Evolutionary conservation across 805 yeast genomes (phyloP), one percentile per base, ranked within the genome.

Genomic region (Cyberlindnera saturnus): DNA sequence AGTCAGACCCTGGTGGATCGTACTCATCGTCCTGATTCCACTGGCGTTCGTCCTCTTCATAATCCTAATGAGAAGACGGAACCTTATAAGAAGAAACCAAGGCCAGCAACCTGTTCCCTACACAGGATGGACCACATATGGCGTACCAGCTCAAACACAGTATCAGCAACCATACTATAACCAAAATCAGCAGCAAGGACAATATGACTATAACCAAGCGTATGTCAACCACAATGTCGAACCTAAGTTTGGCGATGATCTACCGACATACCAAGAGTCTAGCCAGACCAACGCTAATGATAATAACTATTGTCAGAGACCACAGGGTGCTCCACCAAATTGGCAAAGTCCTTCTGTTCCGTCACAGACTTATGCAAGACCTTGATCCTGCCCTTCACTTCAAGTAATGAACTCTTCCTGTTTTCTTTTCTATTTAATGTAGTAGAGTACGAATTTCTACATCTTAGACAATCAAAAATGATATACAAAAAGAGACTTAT

Each of bases 121-220:
- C 36, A 53, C 58, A 0, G 55, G 56, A 7, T 53, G 56, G 55
- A 53, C 58, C 3, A 44, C 56, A 1, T 50, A 44, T 17, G 46
- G 41, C 29, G 23, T 35, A 19, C 30, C 39, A 23, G 38, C 36
- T 15, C 34, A 34, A 16, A 44, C 31, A 6, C 43, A 45, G 20
- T 40, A 40, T 16, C 42, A 40, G 16, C 49, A 45, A n/a, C 46
- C 45, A 29, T 40, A 45, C 19, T 36, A 39, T 23, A 34, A 13
- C 28, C 20, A 34, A 13, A 23, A 34, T 11, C 48, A 46, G 33
- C 41, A 36, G 15, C 41, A 46, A 11, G 43, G 41, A 32, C 44
- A 39, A 34, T 41, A 42, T 13, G 38, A 42, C 40, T 38, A 39
- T 17, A 36, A 33, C 28, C 38, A 42, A 36, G 45, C 42, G 32